A percentile compares a stretch with the other conserved stretches of the same genome.
Evolutionary conservation across 1,139 yeast species (phyloP).

Genomic region (Taphrina deformans): DNA sequence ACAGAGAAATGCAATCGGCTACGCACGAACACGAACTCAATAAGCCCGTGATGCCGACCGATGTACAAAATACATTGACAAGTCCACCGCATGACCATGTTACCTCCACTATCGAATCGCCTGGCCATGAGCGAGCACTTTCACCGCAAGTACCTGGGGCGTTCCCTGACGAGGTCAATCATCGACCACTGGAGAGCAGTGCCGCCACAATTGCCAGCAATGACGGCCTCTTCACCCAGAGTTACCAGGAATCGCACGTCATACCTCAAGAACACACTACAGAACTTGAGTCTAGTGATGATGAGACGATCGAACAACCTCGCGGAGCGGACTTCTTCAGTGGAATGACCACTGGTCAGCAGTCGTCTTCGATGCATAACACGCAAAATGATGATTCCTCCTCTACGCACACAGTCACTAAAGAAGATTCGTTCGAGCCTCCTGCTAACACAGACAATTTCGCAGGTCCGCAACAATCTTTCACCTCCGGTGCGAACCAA

Average conservation of each 20-base stretch:
- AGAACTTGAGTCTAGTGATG: conserved; percentile 30
- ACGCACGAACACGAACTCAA: conserved; percentile 9
- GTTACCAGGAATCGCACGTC: background rate
- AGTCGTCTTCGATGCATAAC: too few species aligned
- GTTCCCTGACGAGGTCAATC: background rate
- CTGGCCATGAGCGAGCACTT: background rate
- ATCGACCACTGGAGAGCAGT: background rate
- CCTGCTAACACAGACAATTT: background rate
- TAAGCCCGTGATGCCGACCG: background rate
- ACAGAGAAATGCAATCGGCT: background rate
- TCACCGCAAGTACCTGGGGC: conserved; percentile 8
- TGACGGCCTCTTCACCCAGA: background rate
- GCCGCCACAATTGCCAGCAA: background rate
- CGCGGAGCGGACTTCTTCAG: conserved; percentile 18
- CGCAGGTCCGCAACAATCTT: background rate
- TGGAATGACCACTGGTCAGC: background rate
- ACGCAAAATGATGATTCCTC: background rate
- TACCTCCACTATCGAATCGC: background rate
- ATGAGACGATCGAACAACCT: conserved; percentile 23
- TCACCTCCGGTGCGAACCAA: background rate
- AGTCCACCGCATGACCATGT: conserved; percentile 22
- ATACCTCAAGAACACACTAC: conserved; percentile 3
- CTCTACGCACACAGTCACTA: conserved; percentile 4
- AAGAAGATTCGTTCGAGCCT: background rate
- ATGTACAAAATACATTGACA: conserved; percentile 13